phyloP scores from a whole-genome alignment of 2,329 filamentous ascomycete species.

The Trichophaea hybrida region DNA sequence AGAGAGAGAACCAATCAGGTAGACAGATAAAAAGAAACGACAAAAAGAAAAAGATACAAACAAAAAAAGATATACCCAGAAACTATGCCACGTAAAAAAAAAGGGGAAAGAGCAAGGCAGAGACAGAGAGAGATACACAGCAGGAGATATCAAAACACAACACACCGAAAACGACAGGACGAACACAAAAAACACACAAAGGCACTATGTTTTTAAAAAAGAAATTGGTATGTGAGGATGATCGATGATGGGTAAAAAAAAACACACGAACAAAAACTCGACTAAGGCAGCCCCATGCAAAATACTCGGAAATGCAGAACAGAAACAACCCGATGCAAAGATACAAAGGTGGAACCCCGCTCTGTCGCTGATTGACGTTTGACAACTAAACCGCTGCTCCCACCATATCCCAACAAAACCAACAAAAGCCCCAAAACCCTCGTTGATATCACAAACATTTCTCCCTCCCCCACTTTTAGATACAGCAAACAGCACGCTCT shows the following conservation, averaged over 20 bases:
- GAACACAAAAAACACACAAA: slow-evolving; percentile 30
- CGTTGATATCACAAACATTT: background rate
- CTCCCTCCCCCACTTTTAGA: slow-evolving; percentile 7
- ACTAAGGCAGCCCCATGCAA: slow-evolving; percentile 15
- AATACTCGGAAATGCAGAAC: slow-evolving; percentile 24
- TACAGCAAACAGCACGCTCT: slow-evolving; percentile 17
- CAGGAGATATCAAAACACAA: slow-evolving; percentile 14
- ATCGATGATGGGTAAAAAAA: slow-evolving; percentile 12
- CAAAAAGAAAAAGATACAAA: background rate
- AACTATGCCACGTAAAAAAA: slow-evolving; percentile 1
- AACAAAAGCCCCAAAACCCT: background rate
- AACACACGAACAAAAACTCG: slow-evolving; percentile 22
- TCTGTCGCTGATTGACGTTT: background rate
- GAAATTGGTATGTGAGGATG: slow-evolving; percentile 31
- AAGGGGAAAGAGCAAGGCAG: slow-evolving; percentile 4
- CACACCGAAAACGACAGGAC: slow-evolving; percentile 12
- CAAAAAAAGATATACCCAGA: background rate
- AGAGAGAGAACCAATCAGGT: no score
- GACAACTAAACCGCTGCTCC: background rate
- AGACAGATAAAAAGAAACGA: no score
- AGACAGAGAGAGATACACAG: slow-evolving; percentile 16
- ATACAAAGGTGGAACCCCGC: slow-evolving; percentile 15
- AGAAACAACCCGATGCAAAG: slow-evolving; percentile 22
- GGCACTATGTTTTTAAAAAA: background rate
- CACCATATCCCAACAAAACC: background rate